Percentiles rank a stretch among this genome's conserved stretches.
phyloP scores from a whole-genome alignment of 768 basidiomycete genomes.

The Podaxis sp. region DNA sequence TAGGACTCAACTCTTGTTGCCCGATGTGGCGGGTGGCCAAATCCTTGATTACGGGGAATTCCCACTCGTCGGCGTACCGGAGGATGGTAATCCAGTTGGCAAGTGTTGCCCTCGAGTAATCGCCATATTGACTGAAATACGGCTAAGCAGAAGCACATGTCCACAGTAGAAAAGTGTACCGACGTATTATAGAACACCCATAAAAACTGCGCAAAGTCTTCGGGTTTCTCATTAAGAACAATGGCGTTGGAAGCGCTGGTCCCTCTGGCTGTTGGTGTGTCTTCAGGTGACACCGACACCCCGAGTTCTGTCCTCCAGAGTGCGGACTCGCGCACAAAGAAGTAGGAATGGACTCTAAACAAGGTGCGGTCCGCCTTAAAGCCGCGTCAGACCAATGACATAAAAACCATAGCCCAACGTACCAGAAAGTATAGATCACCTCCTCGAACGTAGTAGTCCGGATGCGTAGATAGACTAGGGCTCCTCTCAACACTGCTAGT shows the following conservation, averaged over 20 bases:
- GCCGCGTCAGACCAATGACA: not conserved
- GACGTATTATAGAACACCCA: constrained; percentile 68
- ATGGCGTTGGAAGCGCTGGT: constrained; percentile 33
- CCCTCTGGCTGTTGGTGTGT: constrained; percentile 24
- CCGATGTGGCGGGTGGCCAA: constrained; percentile 9
- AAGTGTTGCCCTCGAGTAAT: constrained; percentile 6
- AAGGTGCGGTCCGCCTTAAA: constrained; percentile 43
- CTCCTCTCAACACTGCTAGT: not conserved
- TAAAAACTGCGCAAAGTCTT: constrained; percentile 53
- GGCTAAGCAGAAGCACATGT: not conserved
- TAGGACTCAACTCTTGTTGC: not conserved
- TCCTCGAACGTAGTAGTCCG: constrained; percentile 2
- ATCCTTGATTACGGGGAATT: constrained; percentile 12
- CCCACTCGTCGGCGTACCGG: constrained; percentile 5
- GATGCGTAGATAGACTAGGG: not conserved
- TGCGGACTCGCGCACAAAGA: constrained; percentile 51
- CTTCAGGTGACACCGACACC: constrained; percentile 22
- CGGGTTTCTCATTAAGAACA: constrained; percentile 39
- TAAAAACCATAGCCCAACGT: not conserved
- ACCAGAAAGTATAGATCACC: constrained; percentile 7
- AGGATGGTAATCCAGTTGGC: constrained; percentile 13
- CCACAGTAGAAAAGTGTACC: constrained; percentile 20
- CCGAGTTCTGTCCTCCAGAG: constrained; percentile 36
- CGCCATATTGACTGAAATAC: not conserved
- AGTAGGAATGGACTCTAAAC: constrained; percentile 52